These are phyloP conservation scores for Colletotrichum lentis DNA, from an alignment of 2,329 filamentous ascomycete genomes.

Conservation along the genomic window DNA sequence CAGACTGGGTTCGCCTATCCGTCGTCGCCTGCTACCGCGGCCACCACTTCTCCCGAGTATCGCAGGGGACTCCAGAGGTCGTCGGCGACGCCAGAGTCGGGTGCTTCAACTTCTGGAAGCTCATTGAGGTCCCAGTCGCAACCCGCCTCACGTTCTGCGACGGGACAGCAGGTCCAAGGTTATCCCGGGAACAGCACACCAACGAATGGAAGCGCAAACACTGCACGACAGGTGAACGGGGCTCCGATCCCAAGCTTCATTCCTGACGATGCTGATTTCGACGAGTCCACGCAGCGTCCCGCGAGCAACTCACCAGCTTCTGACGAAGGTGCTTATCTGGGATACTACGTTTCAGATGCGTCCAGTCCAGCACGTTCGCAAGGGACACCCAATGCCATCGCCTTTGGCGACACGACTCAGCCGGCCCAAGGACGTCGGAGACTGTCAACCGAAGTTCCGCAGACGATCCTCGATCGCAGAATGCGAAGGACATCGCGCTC, in stretches of 20 bases:
- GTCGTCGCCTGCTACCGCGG: conserved; percentile 60
- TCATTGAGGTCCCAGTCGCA: conserved; percentile 73
- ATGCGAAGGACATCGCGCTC: conserved; percentile 64
- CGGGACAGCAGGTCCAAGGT: conserved; percentile 34
- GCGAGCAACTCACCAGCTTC: conserved; percentile 57
- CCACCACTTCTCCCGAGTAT: conserved; percentile 58
- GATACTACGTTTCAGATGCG: conserved; percentile 50
- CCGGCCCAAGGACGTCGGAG: conserved; percentile 54
- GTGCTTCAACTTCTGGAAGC: conserved; percentile 58
- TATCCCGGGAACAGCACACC: conserved; percentile 30
- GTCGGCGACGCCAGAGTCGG: conserved; percentile 58
- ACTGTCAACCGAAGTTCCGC: conserved; percentile 62
- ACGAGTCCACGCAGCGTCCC: conserved; percentile 54
- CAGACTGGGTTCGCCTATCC: conserved; percentile 63
- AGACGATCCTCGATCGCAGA: conserved; percentile 61
- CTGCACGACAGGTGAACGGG: conserved; percentile 56
- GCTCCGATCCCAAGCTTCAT: conserved; percentile 64
- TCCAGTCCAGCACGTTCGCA: conserved; percentile 42
- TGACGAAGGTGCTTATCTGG: conserved; percentile 54
- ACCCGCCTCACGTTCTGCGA: conserved; percentile 60
- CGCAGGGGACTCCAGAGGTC: conserved; percentile 66
- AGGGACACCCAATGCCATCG: conserved; percentile 50
- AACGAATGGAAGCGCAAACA: conserved; percentile 16
- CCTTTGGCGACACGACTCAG: conserved; percentile 58
- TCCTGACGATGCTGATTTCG: conserved; percentile 61